A percentile compares a stretch with the other conserved stretches of the same genome.
Conservation (phyloP, 768 basidiomycete genomes). For the Naganishia onofrii region DNA sequence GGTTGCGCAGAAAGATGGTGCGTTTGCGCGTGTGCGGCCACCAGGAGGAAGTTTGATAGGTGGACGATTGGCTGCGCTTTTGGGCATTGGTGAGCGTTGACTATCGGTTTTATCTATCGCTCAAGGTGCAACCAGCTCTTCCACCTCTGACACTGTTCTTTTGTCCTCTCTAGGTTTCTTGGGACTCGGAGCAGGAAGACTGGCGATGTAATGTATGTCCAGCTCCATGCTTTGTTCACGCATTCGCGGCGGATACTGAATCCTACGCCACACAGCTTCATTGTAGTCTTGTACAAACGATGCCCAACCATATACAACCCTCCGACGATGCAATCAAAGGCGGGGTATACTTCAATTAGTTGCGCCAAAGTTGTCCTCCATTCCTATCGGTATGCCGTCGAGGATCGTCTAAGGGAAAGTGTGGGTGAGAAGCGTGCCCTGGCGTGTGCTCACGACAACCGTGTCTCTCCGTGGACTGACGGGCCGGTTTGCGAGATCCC, state of each 20-base stretch:
- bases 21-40: slow-evolving; percentile 15
- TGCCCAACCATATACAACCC: too few relatives aligned
- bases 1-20: slow-evolving; percentile 18
- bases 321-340: too few relatives aligned
- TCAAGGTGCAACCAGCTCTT: background rate
- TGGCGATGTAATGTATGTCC: slow-evolving; percentile 11
- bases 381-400: too few relatives aligned
- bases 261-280: background rate
- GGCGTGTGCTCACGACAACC: too few relatives aligned
- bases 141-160: background rate
- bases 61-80: slow-evolving; percentile 16
- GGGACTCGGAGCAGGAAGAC: slow-evolving; percentile 10
- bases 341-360: too few relatives aligned
- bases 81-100: slow-evolving; percentile 21
- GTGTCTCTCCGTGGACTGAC: too few relatives aligned
- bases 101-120: background rate
- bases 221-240: background rate
- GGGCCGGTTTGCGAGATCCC: too few relatives aligned
- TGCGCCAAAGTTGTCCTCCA: too few relatives aligned
- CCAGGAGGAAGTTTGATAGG: slow-evolving; percentile 18
- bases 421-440: too few relatives aligned
- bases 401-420: too few relatives aligned
- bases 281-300: background rate
- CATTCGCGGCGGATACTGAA: background rate
- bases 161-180: background rate